Evolutionary conservation across 768 basidiomycete species (phyloP), one percentile per base, ranked within the genome.

Genomic region (Xerocomellus chrysenteron): DNA sequence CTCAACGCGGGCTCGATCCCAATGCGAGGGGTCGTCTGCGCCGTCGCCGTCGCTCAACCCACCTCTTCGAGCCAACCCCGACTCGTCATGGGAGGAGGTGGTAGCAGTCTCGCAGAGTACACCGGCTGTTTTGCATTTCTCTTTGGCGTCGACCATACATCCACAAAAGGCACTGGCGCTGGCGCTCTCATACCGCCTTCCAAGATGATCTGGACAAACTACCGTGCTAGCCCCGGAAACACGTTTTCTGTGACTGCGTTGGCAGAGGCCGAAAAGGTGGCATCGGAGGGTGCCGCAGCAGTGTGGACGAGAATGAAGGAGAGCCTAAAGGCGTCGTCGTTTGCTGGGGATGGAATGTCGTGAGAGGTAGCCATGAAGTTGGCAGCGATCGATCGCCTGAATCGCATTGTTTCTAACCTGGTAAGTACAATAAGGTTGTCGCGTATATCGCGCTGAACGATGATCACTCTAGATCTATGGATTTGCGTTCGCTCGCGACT

Each of bases 101-200:
- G 17, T 5, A 14, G 9, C 24, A 12, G 78, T 17, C 73, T 74
- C 5, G 80, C 63, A 0, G 49, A 54, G 0, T 81, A 75, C 7
- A 72, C 76, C 5, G 89, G 89, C 0, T 85, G 85, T 61, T 91
- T 92, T 61, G 89, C 86, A 1, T 92, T 90, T 69, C 62, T 87
- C 52, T 78, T 79, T 63, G 69, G 71, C 13, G 45, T 61, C n/a
- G 63, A 56, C 13, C 26, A 33, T 0, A 50, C 24, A 1, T 17
- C 14, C 2, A 2, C 5, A 2, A 39, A 17, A 14, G 46, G 6
- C 3, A 10, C 37, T 19, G 40, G 9, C 1, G 17, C 28, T 12
- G 17, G 36, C 16, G 41, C 46, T 21, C 42, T 26, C 19, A 24
- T 60, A 28, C 69, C 61, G 19, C 71, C 72, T 0, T 67, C 71